phyloP scores from a whole-genome alignment of 805 yeast species.

The Komagataella kurtzmanii region DNA sequence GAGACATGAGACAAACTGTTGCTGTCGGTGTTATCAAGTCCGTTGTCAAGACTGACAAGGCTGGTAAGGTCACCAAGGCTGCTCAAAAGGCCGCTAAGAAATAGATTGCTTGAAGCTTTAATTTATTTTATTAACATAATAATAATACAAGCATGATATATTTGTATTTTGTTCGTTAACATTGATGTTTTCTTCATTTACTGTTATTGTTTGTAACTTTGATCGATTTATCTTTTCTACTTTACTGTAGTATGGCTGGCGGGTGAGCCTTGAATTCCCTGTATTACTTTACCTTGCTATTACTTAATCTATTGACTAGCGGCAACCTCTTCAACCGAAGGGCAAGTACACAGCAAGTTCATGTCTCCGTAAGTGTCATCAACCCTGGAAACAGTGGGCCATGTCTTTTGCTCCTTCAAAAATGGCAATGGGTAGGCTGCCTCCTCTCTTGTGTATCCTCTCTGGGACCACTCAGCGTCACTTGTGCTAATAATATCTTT shows the following conservation, averaged over 20 bases:
- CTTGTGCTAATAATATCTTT: slow-evolving; percentile 54
- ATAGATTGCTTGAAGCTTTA: slow-evolving; percentile 22
- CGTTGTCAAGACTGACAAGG: slow-evolving; percentile 76
- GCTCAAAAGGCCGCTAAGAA: slow-evolving; percentile 75
- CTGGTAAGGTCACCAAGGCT: slow-evolving; percentile 95
- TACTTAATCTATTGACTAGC: background rate
- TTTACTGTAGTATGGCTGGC: background rate
- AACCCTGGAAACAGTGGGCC: slow-evolving; percentile 91
- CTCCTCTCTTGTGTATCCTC: slow-evolving; percentile 85
- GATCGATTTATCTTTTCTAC: background rate
- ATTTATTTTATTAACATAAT: slow-evolving; percentile 1
- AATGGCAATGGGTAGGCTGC: slow-evolving; percentile 88
- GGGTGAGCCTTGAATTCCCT: background rate
- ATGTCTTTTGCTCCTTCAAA: slow-evolving; percentile 65
- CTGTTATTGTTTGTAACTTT: background rate
- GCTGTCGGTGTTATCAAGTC: slow-evolving; percentile 99
- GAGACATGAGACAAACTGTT: slow-evolving; percentile 99
- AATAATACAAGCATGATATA: background rate
- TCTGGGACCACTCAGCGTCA: slow-evolving; percentile 58
- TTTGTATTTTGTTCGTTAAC: background rate
- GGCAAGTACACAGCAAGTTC: slow-evolving; percentile 89
- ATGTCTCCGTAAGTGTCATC: slow-evolving; percentile 93
- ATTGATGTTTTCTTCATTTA: background rate
- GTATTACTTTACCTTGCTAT: background rate
- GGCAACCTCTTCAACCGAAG: slow-evolving; percentile 66